Conservation (phyloP, 139 green algal genomes). For the Chlorella sp. region DNA sequence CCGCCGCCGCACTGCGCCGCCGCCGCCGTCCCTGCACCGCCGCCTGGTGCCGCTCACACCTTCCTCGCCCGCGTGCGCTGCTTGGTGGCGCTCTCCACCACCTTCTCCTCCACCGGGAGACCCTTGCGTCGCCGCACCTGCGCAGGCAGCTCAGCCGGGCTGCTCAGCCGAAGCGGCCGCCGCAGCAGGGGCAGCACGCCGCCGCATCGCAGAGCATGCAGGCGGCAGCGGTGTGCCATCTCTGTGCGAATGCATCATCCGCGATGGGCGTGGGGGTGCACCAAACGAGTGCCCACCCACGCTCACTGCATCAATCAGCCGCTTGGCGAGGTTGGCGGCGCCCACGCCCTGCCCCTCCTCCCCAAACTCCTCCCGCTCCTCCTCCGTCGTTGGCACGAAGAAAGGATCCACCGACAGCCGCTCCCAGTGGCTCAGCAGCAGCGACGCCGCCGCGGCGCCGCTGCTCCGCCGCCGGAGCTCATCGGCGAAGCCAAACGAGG, state of each 20-base stretch:
- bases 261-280: too few relatives aligned
- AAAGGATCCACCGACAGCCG: slow-evolving; percentile 92
- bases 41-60: slow-evolving; percentile 63
- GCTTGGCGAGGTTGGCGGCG: slow-evolving; percentile 76
- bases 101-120: slow-evolving; percentile 92
- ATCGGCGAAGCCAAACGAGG: slow-evolving; percentile 93
- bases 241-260: too few relatives aligned
- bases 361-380: slow-evolving; percentile 97
- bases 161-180: too few relatives aligned
- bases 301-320: slow-evolving; percentile 87
- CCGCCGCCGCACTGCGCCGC: too few relatives aligned
- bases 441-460: slow-evolving; percentile 81
- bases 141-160: too few relatives aligned
- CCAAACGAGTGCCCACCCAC: too few relatives aligned
- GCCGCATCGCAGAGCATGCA: too few relatives aligned
- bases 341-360: slow-evolving; percentile 74
- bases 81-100: slow-evolving; percentile 94
- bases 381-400: slow-evolving; percentile 93
- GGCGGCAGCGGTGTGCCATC: too few relatives aligned
- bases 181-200: too few relatives aligned
- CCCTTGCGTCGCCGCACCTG: slow-evolving; percentile 91
- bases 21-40: too few relatives aligned
- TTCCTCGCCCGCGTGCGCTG: slow-evolving; percentile 96
- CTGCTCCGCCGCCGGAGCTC: slow-evolving; percentile 86
- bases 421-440: slow-evolving; percentile 97